Percentiles rank a stretch among this genome's conserved stretches.
phyloP scores from a whole-genome alignment of 306 rosid species.

The Fragaria nilgerrensis region DNA sequence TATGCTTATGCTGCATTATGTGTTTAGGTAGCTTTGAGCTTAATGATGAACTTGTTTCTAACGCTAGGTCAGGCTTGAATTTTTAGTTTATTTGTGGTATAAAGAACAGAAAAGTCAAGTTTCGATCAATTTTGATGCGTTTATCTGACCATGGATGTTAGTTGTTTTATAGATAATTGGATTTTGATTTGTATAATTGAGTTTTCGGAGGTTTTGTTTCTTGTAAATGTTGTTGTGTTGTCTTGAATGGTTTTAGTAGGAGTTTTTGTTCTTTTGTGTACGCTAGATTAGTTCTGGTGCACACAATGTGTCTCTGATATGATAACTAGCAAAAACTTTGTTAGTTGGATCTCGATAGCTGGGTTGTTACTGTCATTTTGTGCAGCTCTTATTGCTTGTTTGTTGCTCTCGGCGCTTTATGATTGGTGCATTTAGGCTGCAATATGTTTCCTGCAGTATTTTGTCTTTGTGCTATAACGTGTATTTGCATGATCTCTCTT shows the following conservation, averaged over 20 bases:
- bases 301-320: neutral
- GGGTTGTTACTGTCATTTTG: neutral
- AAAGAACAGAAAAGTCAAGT: neutral
- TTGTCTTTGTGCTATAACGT: neutral
- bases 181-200: neutral
- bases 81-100: neutral
- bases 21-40: constrained; percentile 1
- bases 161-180: neutral
- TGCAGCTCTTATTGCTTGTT: no score
- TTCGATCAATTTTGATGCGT: neutral
- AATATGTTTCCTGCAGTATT: neutral
- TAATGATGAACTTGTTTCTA: neutral
- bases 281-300: neutral
- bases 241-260: neutral
- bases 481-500: neutral
- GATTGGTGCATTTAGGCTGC: neutral
- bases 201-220: neutral
- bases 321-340: neutral
- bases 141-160: neutral
- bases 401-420: neutral
- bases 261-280: neutral
- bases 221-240: no score
- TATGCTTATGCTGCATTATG: neutral
- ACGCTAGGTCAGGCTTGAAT: neutral
- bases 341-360: neutral